Percentiles rank a stretch among this genome's conserved stretches.
phyloP scores from a whole-genome alignment of 2,329 filamentous ascomycete species.

The Fonsecaea multimorphosa region DNA sequence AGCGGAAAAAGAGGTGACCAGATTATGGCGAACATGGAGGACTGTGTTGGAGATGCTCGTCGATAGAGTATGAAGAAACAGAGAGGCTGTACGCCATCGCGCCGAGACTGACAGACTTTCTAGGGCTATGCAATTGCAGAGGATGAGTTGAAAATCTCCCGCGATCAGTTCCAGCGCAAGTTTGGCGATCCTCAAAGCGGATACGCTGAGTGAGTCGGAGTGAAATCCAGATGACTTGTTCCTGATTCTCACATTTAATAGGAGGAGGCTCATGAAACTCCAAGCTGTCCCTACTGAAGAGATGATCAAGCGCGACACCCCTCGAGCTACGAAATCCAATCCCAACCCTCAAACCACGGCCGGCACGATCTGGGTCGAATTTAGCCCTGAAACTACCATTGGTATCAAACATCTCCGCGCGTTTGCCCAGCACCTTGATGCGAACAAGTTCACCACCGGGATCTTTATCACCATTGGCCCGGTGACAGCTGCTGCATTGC shows the following conservation, averaged over 20 bases:
- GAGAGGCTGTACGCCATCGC: background rate
- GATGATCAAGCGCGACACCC: constrained; percentile 85
- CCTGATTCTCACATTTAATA: constrained; percentile 47
- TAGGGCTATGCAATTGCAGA: constrained; percentile 94
- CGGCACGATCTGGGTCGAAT: constrained; percentile 92
- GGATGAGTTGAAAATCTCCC: constrained; percentile 83
- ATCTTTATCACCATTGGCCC: constrained; percentile 85
- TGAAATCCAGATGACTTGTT: background rate
- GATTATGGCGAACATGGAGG: constrained; percentile 91
- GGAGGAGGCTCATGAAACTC: constrained; percentile 84
- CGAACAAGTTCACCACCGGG: constrained; percentile 83
- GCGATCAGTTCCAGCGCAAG: constrained; percentile 77
- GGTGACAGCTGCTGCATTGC: constrained; percentile 85
- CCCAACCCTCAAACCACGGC: constrained; percentile 75
- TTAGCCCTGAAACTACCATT: constrained; percentile 77
- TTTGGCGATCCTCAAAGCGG: constrained; percentile 68
- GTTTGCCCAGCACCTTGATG: constrained; percentile 81
- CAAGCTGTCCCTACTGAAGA: constrained; percentile 80
- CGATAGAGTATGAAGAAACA: constrained; percentile 71
- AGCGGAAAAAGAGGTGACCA: constrained; percentile 49
- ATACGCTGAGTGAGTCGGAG: constrained; percentile 36
- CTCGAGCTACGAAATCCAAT: constrained; percentile 70
- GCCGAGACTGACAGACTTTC: constrained; percentile 26
- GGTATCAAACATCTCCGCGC: constrained; percentile 91
- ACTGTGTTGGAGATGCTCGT: constrained; percentile 94